phyloP scores from a whole-genome alignment of 2,329 filamentous ascomycete species.

The Knufia fluminis region DNA sequence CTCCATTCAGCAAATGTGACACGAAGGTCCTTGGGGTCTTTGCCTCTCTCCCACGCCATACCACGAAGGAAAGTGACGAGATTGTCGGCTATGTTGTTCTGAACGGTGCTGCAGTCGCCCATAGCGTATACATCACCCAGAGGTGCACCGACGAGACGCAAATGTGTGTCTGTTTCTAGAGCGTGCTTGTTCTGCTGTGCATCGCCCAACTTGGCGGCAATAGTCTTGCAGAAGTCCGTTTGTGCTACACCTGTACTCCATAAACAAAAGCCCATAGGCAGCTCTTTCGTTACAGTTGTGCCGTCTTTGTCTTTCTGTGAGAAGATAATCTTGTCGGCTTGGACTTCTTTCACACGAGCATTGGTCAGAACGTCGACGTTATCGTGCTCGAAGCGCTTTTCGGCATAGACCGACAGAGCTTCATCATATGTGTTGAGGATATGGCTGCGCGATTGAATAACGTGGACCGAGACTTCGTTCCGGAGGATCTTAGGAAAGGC shows the following conservation, averaged over 20 bases:
- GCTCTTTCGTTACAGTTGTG: slow-evolving; percentile 72
- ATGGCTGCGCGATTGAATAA: slow-evolving; percentile 89
- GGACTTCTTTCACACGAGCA: slow-evolving; percentile 83
- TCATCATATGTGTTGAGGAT: slow-evolving; percentile 99
- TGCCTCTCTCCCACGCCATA: slow-evolving; percentile 83
- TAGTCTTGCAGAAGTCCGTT: slow-evolving; percentile 64
- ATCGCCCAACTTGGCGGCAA: slow-evolving; percentile 67
- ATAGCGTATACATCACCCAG: slow-evolving; percentile 94
- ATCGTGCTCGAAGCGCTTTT: slow-evolving; percentile 82
- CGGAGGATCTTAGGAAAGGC: slow-evolving; percentile 84
- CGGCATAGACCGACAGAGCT: slow-evolving; percentile 81
- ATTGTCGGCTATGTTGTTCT: slow-evolving; percentile 92
- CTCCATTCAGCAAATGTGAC: slow-evolving; percentile 86
- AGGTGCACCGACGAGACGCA: slow-evolving; percentile 79
- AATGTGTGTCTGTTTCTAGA: slow-evolving; percentile 86
- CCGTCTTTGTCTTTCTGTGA: slow-evolving; percentile 70
- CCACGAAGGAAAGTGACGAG: slow-evolving; percentile 82
- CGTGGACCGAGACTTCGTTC: slow-evolving; percentile 94
- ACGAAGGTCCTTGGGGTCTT: slow-evolving; percentile 78
- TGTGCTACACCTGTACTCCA: slow-evolving; percentile 96
- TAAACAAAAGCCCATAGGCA: slow-evolving; percentile 90
- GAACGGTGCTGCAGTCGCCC: slow-evolving; percentile 90
- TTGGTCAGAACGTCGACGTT: slow-evolving; percentile 88
- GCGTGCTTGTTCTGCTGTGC: slow-evolving; percentile 81
- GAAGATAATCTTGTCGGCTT: slow-evolving; percentile 75